phyloP scores from a whole-genome alignment of 1,284 basidiomycete species.

The Irpex rosettiformis region DNA sequence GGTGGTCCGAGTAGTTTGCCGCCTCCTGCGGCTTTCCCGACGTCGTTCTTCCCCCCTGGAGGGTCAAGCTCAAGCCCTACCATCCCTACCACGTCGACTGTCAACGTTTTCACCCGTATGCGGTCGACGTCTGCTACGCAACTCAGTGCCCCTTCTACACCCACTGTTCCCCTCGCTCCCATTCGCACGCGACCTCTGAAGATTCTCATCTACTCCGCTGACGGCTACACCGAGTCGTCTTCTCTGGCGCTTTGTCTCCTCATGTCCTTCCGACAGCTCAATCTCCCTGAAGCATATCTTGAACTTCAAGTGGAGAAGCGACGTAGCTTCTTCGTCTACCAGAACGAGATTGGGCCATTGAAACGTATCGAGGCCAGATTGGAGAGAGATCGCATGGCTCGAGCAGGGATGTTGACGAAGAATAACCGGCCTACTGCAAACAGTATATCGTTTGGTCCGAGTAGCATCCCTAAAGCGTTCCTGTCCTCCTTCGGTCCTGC shows the following conservation, averaged over 20 bases:
- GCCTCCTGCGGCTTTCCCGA: constrained; percentile 26
- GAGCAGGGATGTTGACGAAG: background rate
- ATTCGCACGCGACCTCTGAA: constrained; percentile 56
- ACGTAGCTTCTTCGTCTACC: constrained; percentile 90
- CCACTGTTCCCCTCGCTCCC: constrained; percentile 15
- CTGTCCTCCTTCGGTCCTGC: constrained; percentile 17
- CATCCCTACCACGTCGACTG: background rate
- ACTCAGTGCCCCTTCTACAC: constrained; percentile 26
- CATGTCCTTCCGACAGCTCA: constrained; percentile 74
- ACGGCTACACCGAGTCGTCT: constrained; percentile 89
- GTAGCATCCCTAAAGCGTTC: constrained; percentile 4
- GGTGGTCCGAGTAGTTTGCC: constrained; percentile 28
- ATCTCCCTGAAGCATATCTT: constrained; percentile 87
- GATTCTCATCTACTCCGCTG: constrained; percentile 71
- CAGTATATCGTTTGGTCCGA: constrained; percentile 46
- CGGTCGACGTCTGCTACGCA: constrained; percentile 30
- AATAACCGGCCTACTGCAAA: constrained; percentile 39
- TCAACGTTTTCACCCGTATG: constrained; percentile 23
- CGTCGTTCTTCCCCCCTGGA: constrained; percentile 26
- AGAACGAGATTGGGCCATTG: constrained; percentile 76
- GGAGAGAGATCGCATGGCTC: constrained; percentile 36
- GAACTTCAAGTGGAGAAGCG: constrained; percentile 72
- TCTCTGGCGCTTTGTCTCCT: constrained; percentile 85
- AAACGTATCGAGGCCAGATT: constrained; percentile 69
- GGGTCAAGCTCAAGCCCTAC: constrained; percentile 13